Percentiles rank a stretch among this genome's conserved stretches.
Conservation (phyloP, 1,284 basidiomycete species). For the Exsudoporus floridanus region DNA sequence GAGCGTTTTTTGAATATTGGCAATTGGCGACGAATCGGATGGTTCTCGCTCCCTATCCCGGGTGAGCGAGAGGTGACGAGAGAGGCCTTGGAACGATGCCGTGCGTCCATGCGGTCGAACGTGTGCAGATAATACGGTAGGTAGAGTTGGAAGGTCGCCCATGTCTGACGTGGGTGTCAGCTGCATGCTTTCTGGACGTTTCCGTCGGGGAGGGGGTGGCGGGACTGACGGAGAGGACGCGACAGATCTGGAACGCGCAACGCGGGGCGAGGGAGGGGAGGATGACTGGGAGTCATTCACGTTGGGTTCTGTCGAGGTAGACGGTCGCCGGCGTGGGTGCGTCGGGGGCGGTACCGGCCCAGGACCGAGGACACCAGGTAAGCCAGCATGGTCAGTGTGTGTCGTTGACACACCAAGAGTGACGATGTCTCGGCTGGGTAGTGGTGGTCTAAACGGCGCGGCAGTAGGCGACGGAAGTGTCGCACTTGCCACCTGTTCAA, state of each 20-base stretch:
- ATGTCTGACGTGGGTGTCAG: slow-evolving; percentile 35
- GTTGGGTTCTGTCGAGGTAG: slow-evolving; percentile 18
- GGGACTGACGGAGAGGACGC: slow-evolving; percentile 44
- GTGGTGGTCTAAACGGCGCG: slow-evolving; percentile 15
- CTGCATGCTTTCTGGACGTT: slow-evolving; percentile 65
- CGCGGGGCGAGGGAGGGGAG: slow-evolving; percentile 37
- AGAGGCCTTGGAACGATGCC: slow-evolving; percentile 32
- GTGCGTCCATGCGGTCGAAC: slow-evolving; percentile 20
- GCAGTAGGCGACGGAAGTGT: slow-evolving; percentile 21
- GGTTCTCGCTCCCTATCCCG: slow-evolving; percentile 21
- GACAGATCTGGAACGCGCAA: slow-evolving; percentile 56
- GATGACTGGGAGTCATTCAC: slow-evolving; percentile 30
- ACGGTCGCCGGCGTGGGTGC: slow-evolving; percentile 56
- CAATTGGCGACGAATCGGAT: slow-evolving; percentile 31
- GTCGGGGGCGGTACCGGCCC: slow-evolving; percentile 43
- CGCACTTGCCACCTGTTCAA: slow-evolving; percentile 45
- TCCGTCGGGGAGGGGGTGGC: slow-evolving; percentile 45
- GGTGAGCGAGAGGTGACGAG: slow-evolving; percentile 41
- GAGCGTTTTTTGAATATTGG: slow-evolving; percentile 49
- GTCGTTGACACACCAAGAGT: neutral
- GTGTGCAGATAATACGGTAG: neutral
- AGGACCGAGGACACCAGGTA: slow-evolving; percentile 31
- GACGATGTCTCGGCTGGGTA: slow-evolving; percentile 20
- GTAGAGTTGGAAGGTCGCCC: slow-evolving; percentile 11
- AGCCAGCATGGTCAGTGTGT: neutral